Base-by-base conservation (phyloP, 2,329 filamentous ascomycete species). In the Clonostachys rosea region DNA sequence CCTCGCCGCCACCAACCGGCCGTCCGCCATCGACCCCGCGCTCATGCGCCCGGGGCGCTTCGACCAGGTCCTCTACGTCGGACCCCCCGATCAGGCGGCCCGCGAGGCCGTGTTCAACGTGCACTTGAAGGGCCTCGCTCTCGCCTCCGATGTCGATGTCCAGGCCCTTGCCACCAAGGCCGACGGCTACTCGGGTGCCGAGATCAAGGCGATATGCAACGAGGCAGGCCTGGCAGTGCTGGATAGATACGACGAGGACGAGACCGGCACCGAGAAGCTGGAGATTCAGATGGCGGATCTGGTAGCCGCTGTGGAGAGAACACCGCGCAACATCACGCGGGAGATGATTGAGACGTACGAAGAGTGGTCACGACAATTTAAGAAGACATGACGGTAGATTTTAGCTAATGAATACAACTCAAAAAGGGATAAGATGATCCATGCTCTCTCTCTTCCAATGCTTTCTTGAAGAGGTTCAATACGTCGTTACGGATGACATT, bases 1-100 rank as follows among this genome's bases (percentile, higher is more conserved):
- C 13, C 80, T 97, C 16, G 92, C 89, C 1, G 92, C 92, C 3
- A 97, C 92, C 0, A 97, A 97, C 68, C 83, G 89, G 46, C 92
- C 92, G 1, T 87, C 95, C 58, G 78, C 85, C 2, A 79, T 97
- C 17, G 92, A 97, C 61, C 81, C 89, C 1, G 92, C 92, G 1
- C 76, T 97, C 34, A 80, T 96, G 60, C 82, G 92, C 1, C 87
- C 90, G 0, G 92, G 92, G 2, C 81, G 92, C 30, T 89, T 97
- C 63, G 90, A 95, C 59, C 81, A 86, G 54, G 76, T 91, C 34
- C 79, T 96, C 42, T 96, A 95, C 63, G 89, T 96, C 40, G 87
- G 89, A 0, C 87, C 89, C 5, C 92, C 92, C 0, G 84, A 89
- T 58, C 68, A 76, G 42, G 71, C 79, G 8, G 90, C 90, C 0